Evolutionary conservation across 768 basidiomycete species (phyloP), one percentile per base, ranked within the genome.

Genomic region (Leucosporidium creatinivorum): DNA sequence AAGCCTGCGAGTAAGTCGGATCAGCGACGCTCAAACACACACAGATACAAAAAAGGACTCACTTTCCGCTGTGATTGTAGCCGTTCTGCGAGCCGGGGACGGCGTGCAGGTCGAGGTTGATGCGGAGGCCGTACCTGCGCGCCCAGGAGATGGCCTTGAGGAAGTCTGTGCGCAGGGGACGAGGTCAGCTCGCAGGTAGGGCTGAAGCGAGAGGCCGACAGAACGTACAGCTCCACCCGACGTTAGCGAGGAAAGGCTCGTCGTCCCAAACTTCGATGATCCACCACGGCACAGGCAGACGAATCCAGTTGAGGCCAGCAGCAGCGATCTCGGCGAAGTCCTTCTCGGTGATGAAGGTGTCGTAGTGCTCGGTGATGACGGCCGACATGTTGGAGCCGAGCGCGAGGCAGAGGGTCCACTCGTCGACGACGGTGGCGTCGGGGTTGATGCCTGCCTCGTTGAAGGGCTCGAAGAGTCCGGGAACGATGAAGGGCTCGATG

Each of bases 251-350:
- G 79, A 89, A 97, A 0, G 91, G 91, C 78, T 98, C 94, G 25
- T 80, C 82, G 31, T 79, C 78, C 54, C 85, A 83, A 7, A 84
- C 85, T 75, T 93, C 91, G 67, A 98, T 88, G 2, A 90, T 89
- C 94, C 94, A 97, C 77, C 83, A 97, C 0, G 87, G 85, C 54
- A 98, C 77, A 1, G 94, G 89, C 52, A 97, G 89, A 56, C 93
- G 89, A 68, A 97, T 84, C 74, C 85, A 94, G 78, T 96, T 97
- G 69, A 98, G 85, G 33, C 94, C 94, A n/a, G 92, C 93, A 25
- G 82, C 88, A 39, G 93, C 92, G 66, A 97, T 93, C 71, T 89
- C 81, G 15, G 92, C 92, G 75, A 96, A 96, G 76, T 98, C 93
- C 75, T 87, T 79, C 76, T 98, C 93, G 33, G 93, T 98, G 74